A percentile compares a stretch with the other conserved stretches of the same genome.
Evolutionary conservation across 371 early-diverging fungal species (phyloP).

Genomic region (Mortierella sp.): DNA sequence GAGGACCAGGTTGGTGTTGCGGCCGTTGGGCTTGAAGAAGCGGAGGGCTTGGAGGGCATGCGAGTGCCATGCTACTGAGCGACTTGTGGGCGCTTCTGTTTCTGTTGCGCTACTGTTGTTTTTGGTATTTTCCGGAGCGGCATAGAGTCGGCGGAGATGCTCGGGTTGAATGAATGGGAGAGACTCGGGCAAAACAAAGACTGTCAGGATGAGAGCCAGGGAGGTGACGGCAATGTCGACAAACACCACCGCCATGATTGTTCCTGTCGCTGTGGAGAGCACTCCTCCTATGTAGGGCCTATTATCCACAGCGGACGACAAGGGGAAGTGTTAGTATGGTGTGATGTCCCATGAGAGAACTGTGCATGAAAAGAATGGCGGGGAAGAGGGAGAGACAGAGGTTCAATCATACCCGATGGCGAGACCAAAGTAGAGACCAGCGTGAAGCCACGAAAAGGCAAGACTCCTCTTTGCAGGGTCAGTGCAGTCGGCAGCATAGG

Average conservation of each 20-base stretch:
- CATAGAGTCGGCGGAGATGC: constrained; percentile 17
- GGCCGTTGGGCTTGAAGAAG: constrained; percentile 50
- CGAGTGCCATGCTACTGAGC: constrained; percentile 37
- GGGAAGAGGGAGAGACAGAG: not conserved
- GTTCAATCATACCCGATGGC: constrained; percentile 33
- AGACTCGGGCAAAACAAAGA: constrained; percentile 64
- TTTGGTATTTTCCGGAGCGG: not conserved
- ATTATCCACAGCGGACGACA: not conserved
- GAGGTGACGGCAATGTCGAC: constrained; percentile 41
- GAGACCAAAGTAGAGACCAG: constrained; percentile 37
- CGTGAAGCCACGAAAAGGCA: constrained; percentile 41
- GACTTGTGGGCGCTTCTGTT: not conserved
- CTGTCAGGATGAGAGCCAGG: constrained; percentile 42
- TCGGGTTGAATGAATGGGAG: constrained; percentile 35
- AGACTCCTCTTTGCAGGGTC: constrained; percentile 40
- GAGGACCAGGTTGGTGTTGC: constrained; percentile 49
- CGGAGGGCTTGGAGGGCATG: constrained; percentile 26
- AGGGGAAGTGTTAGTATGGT: not conserved
- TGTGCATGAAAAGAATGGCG: not conserved
- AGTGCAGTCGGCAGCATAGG: constrained; percentile 52
- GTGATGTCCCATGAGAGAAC: not conserved
- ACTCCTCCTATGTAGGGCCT: constrained; percentile 35
- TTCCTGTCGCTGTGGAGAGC: constrained; percentile 19
- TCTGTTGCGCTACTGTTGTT: not conserved
- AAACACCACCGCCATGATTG: constrained; percentile 58